Base-by-base conservation (phyloP, 768 basidiomycete species). In the Cystobasidium ongulense region DNA sequence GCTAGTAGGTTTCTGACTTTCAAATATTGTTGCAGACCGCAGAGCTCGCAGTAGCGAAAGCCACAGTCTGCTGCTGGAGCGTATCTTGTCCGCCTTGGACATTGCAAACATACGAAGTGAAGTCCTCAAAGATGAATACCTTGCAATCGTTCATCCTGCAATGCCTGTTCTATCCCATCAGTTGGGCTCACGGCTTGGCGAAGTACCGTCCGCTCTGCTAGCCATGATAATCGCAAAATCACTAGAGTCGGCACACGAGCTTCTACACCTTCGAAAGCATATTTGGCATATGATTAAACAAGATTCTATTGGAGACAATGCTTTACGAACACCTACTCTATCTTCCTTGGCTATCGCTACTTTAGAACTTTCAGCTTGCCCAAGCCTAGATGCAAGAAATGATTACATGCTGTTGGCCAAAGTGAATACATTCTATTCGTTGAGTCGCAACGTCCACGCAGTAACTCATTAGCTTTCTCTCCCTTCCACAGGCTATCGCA, bases 341-440 rank as follows among this genome's bases (percentile, higher is more conserved):
- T 43, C 39, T 18, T 35, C 63, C 18, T 21, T 76, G 31, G 39
- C 74, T 11, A 46, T 72, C 0, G 74, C 74, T 3, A 21, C 75
- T 3, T 43, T 76, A n/a, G 76, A 75, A 57, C 52, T 76, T 25
- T 43, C 43, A 5, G 65, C 59, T n/a, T 41, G 27, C 1, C 71
- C 68, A 7, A 18, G 25, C 11, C 36, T 73, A 5, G 76, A 76
- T 54, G 57, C 52, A 8, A n/a, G 76, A 4, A 61, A 54, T 8
- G 76, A 76, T 53, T 76, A 50, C 25, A 8, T 62, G 2, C 39
- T 76, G 23, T 74, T 76, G 0, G 72, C 76, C 27, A 75, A 75
- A 64, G 76, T 75, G 21, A 3, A n/a, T 46, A 13, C 43, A 66
- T 29, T 29, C 35, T n/a, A 29, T n/a, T 23, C 29, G 17, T 53